Percentiles rank a stretch among this genome's conserved stretches.
phyloP scores from a whole-genome alignment of 306 rosid genomes.

The Ceratonia siliqua region DNA sequence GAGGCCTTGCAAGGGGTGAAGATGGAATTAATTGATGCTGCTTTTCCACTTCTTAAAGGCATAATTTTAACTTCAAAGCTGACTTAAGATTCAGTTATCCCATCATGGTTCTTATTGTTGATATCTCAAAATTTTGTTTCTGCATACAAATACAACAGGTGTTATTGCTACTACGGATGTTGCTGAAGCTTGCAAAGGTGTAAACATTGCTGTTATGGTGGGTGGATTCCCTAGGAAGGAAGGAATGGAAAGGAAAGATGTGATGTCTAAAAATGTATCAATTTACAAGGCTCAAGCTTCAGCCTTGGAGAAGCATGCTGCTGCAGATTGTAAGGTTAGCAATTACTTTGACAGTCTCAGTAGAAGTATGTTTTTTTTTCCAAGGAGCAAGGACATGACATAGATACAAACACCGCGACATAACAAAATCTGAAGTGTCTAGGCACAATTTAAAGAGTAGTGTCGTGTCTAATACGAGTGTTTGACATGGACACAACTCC shows the following conservation, averaged over 20 bases:
- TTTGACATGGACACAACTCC: too few species aligned
- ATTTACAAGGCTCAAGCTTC: constrained; percentile 81
- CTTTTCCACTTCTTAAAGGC: constrained; percentile 63
- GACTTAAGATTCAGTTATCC: background rate
- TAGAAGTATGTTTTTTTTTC: background rate
- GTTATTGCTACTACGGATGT: constrained; percentile 72
- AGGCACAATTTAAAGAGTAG: too few species aligned
- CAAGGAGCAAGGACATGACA: too few species aligned
- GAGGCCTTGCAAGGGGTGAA: constrained; percentile 65
- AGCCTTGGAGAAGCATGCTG: constrained; percentile 74
- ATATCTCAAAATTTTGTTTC: background rate
- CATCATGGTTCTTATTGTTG: background rate
- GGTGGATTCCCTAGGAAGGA: constrained; percentile 76
- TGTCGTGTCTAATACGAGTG: too few species aligned
- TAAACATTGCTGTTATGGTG: constrained; percentile 71
- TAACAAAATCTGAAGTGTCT: too few species aligned
- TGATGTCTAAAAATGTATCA: constrained; percentile 71
- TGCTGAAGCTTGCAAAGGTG: constrained; percentile 68
- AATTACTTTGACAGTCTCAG: background rate
- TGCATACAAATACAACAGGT: constrained; percentile 38
- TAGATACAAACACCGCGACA: too few species aligned
- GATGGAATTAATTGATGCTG: constrained; percentile 74
- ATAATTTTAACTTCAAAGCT: background rate
- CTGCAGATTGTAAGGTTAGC: constrained; percentile 62
- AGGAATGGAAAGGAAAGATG: constrained; percentile 86